phyloP scores from a whole-genome alignment of 73 alveolate species.

The Symbiodinium natans region DNA sequence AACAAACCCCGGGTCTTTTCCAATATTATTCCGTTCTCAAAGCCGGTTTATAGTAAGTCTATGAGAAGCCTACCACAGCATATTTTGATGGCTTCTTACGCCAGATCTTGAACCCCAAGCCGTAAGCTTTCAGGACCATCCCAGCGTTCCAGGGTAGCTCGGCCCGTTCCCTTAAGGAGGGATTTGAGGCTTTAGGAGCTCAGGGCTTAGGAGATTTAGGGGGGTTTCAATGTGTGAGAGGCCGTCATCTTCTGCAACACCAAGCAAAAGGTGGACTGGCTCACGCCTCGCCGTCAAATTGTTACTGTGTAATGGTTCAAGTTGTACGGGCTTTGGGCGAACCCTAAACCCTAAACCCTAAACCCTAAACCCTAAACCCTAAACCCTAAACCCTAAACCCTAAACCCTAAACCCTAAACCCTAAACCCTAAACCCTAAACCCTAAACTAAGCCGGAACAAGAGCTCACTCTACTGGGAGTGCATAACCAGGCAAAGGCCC shows the following conservation, averaged over 20 bases:
- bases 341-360: background rate
- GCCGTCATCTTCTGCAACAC: conserved; percentile 99
- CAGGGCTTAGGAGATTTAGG: background rate
- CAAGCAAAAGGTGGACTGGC: conserved; percentile 98
- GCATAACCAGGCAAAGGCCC: too few species aligned
- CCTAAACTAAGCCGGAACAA: background rate
- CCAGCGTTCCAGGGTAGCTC: too few species aligned
- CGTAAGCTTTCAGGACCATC: too few species aligned
- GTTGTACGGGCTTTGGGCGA: background rate
- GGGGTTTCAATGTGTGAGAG: background rate
- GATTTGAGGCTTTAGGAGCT: background rate
- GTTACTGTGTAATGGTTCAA: too few species aligned
- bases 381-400: background rate
- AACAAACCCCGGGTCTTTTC: too few species aligned
- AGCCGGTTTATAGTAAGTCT: too few species aligned
- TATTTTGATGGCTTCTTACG: too few species aligned
- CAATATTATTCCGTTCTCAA: too few species aligned
- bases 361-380: background rate
- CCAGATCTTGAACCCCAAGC: too few species aligned
- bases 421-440: background rate
- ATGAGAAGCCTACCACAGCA: too few species aligned
- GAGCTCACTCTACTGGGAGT: too few species aligned
- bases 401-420: background rate
- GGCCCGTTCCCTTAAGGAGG: background rate
- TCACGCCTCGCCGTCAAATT: conserved; percentile 80